A percentile compares a stretch with the other conserved stretches of the same genome.
phyloP scores from a whole-genome alignment of 225 moss, liverwort and hornwort genomes.

The Pleurozium schreberi region DNA sequence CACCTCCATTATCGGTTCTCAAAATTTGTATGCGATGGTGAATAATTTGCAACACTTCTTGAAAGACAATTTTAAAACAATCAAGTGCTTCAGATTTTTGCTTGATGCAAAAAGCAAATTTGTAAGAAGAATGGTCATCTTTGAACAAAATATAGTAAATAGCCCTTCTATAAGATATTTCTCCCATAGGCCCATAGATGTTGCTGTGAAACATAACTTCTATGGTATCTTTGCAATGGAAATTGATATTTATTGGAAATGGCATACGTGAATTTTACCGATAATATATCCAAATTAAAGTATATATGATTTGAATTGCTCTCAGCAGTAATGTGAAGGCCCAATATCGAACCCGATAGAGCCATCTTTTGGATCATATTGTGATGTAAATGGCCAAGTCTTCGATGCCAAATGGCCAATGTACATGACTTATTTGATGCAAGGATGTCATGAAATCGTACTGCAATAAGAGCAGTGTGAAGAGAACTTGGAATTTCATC shows the following conservation, averaged over 20 bases:
- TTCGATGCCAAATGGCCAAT: background rate
- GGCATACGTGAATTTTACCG: background rate
- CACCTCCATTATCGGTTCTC: background rate
- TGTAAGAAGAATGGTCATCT: background rate
- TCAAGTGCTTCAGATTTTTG: background rate
- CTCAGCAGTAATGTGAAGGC: background rate
- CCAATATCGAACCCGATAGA: accelerated
- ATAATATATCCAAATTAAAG: background rate
- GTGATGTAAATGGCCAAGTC: background rate
- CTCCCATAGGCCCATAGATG: background rate
- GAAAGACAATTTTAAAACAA: background rate
- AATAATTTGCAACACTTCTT: background rate
- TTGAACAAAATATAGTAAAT: background rate
- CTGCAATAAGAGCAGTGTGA: accelerated
- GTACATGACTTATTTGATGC: background rate
- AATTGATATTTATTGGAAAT: background rate
- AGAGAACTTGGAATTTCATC: background rate
- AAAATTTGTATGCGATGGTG: background rate
- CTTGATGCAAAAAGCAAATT: background rate
- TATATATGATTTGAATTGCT: accelerated
- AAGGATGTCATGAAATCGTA: background rate
- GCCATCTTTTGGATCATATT: background rate
- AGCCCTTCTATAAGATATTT: background rate
- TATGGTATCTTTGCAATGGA: accelerated
- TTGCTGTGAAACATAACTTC: background rate